These are phyloP conservation scores for Fusarium equiseti DNA, from an alignment of 2,329 filamentous ascomycete genomes.

Conservation along the genomic window DNA sequence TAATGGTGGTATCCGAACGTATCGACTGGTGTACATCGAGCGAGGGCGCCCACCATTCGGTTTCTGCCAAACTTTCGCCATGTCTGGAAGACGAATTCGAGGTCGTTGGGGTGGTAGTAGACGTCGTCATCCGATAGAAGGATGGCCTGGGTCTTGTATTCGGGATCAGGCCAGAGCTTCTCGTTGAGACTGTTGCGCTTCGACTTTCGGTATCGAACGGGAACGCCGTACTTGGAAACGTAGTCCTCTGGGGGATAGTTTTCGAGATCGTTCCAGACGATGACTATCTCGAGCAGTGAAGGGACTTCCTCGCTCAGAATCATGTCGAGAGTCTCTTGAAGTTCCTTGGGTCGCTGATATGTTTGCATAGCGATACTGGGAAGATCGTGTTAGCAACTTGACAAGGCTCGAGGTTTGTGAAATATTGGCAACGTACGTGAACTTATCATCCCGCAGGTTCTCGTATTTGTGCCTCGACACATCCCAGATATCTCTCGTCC, in stretches of 20 bases:
- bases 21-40: slow-evolving; percentile 51
- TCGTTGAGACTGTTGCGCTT: slow-evolving; percentile 53
- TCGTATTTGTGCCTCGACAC: slow-evolving; percentile 43
- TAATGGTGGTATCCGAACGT: slow-evolving; percentile 49
- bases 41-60: slow-evolving; percentile 53
- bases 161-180: slow-evolving; percentile 54
- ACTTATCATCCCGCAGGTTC: slow-evolving; percentile 48
- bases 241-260: slow-evolving; percentile 47
- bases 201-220: slow-evolving; percentile 52
- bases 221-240: slow-evolving; percentile 48
- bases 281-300: slow-evolving; percentile 54
- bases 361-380: slow-evolving; percentile 55
- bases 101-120: slow-evolving; percentile 54
- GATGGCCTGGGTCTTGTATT: slow-evolving; percentile 55
- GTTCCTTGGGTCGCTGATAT: slow-evolving; percentile 53
- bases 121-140: slow-evolving; percentile 57
- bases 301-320: slow-evolving; percentile 50
- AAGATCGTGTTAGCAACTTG: background rate
- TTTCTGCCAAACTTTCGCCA: slow-evolving; percentile 56
- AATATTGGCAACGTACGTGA: slow-evolving; percentile 44
- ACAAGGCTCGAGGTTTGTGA: too few relatives aligned
- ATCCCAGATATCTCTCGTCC: slow-evolving; percentile 38
- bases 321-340: slow-evolving; percentile 48
- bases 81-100: slow-evolving; percentile 57
- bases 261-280: slow-evolving; percentile 56